phyloP scores from a whole-genome alignment of 2,329 filamentous ascomycete species.

The Aspergillaceae sp. region DNA sequence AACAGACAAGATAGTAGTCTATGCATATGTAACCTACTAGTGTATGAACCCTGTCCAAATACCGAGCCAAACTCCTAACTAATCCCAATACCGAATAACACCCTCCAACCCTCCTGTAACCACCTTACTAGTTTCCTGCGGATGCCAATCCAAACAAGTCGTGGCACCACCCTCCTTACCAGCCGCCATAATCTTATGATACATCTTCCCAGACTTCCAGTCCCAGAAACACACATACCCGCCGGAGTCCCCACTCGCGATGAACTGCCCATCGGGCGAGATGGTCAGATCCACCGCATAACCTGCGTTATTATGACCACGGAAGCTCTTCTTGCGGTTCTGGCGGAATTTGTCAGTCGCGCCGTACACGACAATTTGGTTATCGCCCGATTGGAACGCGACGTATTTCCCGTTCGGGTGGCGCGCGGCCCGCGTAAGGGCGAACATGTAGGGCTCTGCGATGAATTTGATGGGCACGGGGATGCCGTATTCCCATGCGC shows the following conservation, averaged over 20 bases:
- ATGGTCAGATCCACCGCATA: slow-evolving; percentile 85
- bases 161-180: slow-evolving; percentile 63
- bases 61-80: background rate
- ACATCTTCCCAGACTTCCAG: slow-evolving; percentile 99
- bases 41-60: too few species aligned
- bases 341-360: slow-evolving; percentile 93
- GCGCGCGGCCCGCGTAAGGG: slow-evolving; percentile 73
- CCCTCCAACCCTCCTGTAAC: slow-evolving; percentile 85
- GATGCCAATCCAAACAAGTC: slow-evolving; percentile 88
- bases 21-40: too few species aligned
- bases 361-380: slow-evolving; percentile 93
- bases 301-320: slow-evolving; percentile 91
- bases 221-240: slow-evolving; percentile 97
- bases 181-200: slow-evolving; percentile 78
- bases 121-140: slow-evolving; percentile 93
- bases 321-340: slow-evolving; percentile 93
- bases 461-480: slow-evolving; percentile 98
- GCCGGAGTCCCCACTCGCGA: slow-evolving; percentile 76
- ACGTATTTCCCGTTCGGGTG: slow-evolving; percentile 93
- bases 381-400: slow-evolving; percentile 86
- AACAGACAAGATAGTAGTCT: background rate
- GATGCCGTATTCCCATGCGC: slow-evolving; percentile 97
- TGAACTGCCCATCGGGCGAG: slow-evolving; percentile 83
- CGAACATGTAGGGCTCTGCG: slow-evolving; percentile 95
- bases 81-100: slow-evolving; percentile 90